These are phyloP conservation scores for Cyberlindnera subsufficiens DNA, from an alignment of 805 yeast species.

Conservation along the genomic window DNA sequence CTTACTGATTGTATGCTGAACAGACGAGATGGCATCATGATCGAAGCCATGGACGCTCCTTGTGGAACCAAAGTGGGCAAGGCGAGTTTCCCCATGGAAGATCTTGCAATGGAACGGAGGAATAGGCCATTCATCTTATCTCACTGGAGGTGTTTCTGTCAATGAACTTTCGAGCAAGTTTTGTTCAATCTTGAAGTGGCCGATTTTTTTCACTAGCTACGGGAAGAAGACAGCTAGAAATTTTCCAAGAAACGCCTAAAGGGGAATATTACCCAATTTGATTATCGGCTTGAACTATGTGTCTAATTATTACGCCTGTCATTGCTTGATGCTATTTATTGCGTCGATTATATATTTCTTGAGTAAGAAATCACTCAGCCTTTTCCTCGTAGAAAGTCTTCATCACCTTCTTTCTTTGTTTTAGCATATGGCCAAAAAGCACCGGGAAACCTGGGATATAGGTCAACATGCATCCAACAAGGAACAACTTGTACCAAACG, in stretches of 20 bases:
- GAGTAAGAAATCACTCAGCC: conserved; percentile 1
- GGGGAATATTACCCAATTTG: too few species aligned
- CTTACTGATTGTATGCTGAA: conserved; percentile 7
- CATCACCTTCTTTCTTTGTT: conserved; percentile 77
- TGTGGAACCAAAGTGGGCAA: background rate
- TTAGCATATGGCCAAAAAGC: conserved; percentile 81
- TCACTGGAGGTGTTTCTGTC: too few species aligned
- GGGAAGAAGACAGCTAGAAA: too few species aligned
- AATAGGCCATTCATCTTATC: background rate
- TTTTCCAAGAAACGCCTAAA: too few species aligned
- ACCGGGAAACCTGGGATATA: conserved; percentile 87
- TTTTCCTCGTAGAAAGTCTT: conserved; percentile 28
- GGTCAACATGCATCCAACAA: conserved; percentile 51
- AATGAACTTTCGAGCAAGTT: too few species aligned
- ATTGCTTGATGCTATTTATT: background rate
- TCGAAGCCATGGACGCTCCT: background rate
- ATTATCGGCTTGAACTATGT: background rate
- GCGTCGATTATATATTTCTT: background rate
- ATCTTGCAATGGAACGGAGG: background rate
- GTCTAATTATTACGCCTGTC: background rate
- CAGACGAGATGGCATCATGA: conserved; percentile 1
- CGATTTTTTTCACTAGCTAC: too few species aligned
- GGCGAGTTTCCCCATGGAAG: background rate
- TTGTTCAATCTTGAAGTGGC: too few species aligned
- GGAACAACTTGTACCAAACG: conserved; percentile 43